Percentiles rank a stretch among this genome's conserved stretches.
Conservation (phyloP, 768 basidiomycete genomes). For the Baorangia bicolor region DNA sequence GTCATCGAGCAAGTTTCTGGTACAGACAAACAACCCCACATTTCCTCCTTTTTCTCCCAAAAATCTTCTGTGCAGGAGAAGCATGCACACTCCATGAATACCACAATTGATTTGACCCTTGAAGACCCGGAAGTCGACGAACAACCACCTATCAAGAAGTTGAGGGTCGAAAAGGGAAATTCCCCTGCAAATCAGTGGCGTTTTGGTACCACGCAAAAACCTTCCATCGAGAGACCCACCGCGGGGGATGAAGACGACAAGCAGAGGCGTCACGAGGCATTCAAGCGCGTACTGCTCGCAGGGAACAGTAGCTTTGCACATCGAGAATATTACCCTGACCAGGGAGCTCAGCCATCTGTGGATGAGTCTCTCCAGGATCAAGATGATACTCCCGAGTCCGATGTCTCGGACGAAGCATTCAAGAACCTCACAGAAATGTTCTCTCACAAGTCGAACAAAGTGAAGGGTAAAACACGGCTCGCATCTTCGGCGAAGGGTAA, state of each 20-base stretch:
- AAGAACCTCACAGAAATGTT: conserved; percentile 49
- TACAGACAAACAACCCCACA: conserved; percentile 33
- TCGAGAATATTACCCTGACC: conserved; percentile 8
- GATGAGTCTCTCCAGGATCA: conserved; percentile 26
- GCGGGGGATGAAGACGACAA: conserved; percentile 42
- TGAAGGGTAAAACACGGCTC: too few relatives aligned
- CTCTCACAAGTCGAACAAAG: too few relatives aligned
- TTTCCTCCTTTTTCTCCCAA: conserved; percentile 43
- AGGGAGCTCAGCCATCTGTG: conserved; percentile 18
- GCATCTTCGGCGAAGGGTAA: too few relatives aligned
- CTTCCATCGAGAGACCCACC: background rate
- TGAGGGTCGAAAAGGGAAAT: conserved; percentile 22
- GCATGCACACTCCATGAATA: conserved; percentile 23
- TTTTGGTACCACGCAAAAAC: conserved; percentile 34
- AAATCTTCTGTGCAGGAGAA: conserved; percentile 26
- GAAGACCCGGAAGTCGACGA: conserved; percentile 35
- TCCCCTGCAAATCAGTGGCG: conserved; percentile 43
- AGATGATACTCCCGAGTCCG: conserved; percentile 31
- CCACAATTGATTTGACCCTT: conserved; percentile 58
- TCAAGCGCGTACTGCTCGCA: conserved; percentile 52
- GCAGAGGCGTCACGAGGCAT: conserved; percentile 44
- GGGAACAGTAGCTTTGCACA: conserved; percentile 42
- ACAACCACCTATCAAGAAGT: conserved; percentile 30
- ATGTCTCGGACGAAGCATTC: conserved; percentile 48
- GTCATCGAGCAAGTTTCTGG: background rate